Conservation (phyloP, 1,139 yeast species). For the Yamadazyma conglobata region DNA sequence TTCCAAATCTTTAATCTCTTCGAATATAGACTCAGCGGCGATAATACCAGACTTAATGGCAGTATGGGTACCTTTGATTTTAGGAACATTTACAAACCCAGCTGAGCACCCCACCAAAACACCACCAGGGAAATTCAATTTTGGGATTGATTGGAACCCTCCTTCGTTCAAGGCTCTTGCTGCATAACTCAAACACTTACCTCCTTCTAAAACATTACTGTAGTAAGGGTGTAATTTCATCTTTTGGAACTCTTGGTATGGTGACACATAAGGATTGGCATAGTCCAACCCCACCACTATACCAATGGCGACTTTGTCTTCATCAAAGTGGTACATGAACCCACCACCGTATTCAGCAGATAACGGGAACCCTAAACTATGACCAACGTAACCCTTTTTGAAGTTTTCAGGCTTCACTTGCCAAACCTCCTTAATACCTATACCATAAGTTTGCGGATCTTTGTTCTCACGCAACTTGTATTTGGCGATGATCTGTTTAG, state of each 20-base stretch:
- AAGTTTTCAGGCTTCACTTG: conserved; percentile 85
- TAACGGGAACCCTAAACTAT: conserved; percentile 88
- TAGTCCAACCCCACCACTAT: conserved; percentile 90
- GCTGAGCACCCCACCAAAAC: conserved; percentile 92
- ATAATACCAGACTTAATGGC: conserved; percentile 94
- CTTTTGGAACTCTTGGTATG: conserved; percentile 91
- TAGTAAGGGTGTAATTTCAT: conserved; percentile 91
- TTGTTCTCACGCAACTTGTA: conserved; percentile 63
- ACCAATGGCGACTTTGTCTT: conserved; percentile 85
- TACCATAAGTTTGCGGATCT: conserved; percentile 86
- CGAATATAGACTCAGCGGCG: conserved; percentile 83
- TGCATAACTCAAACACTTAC: conserved; percentile 88
- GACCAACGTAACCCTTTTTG: conserved; percentile 78
- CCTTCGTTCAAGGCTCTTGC: conserved; percentile 97
- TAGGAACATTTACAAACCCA: conserved; percentile 95
- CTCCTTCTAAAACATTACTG: conserved; percentile 72
- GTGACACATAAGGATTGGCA: conserved; percentile 88
- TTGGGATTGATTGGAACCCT: conserved; percentile 88
- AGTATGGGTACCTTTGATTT: conserved; percentile 96
- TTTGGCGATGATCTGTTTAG: conserved; percentile 70
- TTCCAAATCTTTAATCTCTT: conserved; percentile 46
- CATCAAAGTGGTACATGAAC: conserved; percentile 95
- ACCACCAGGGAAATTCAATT: conserved; percentile 91
- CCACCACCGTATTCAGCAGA: conserved; percentile 87
- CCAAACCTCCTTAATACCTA: conserved; percentile 97